Base-by-base conservation (phyloP, 1,284 basidiomycete genomes). In the Ceratobasidium sp. region DNA sequence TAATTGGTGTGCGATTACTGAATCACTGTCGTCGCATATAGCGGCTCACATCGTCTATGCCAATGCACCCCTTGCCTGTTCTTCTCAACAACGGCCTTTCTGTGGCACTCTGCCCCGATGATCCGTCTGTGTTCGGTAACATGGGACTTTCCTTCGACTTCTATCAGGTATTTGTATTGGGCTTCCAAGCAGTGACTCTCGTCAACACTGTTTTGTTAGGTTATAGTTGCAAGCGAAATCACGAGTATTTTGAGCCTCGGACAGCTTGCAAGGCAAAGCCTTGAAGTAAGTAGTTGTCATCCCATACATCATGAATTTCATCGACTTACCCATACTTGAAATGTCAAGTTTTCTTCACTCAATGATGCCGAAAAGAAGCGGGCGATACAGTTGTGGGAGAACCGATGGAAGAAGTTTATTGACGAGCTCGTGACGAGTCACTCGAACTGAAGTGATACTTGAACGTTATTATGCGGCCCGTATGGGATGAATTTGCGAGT, bases 261-360 rank as follows among this genome's bases (percentile, higher is more conserved):
- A 0, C 87, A 89, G 77, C 84, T 93, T 26, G 92, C 91, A 3
- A 86, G 89, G 69, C 91, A 92, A 80, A 93, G 92, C 82, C 86
- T 93, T 77, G 85, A 88, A 86, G 92, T 91, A 71, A 82, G 86
- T 33, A 33, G 33, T 33, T 33, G 33, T 33, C 33, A 33, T 33
- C 33, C 33, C 33, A 33, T 33, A 33, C 33, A 33, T 33, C 33
- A 33, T 33, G 33, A 33, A 33, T 33, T 33, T n/a, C 51, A 20
- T 53, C n/a, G 51, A 53, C 51, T 53, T 3, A 53, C 18, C 18
- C 18, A 15, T n/a, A n/a, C 51, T 20, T 53, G 10, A n/a, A 60
- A 39, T 51, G 82, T 0, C 23, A 28, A 93, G 91, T 87, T 89
- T 82, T 91, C 90, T 0, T 89, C 87, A 56, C 83, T 93, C 71